Percentiles rank a stretch among this genome's conserved stretches.
Conservation (phyloP, 2,329 filamentous ascomycete genomes). For the Colletotrichum filicis region DNA sequence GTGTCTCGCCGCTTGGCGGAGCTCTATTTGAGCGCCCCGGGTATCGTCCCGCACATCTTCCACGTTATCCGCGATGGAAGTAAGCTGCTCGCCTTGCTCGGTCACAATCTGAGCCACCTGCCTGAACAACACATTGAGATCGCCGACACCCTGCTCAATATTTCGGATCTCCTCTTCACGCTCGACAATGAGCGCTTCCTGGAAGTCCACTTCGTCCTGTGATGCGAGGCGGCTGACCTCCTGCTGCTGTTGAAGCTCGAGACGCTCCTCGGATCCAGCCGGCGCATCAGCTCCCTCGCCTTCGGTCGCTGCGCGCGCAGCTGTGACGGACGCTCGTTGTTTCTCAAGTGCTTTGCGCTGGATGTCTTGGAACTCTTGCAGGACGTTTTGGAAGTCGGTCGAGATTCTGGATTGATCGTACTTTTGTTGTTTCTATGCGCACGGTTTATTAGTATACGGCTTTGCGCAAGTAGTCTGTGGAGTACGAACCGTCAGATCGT, state of each 20-base stretch:
- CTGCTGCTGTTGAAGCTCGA: slow-evolving; percentile 71
- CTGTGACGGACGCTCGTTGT: slow-evolving; percentile 85
- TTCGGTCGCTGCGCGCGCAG: slow-evolving; percentile 84
- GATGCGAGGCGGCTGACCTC: slow-evolving; percentile 84
- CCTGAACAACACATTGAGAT: slow-evolving; percentile 95
- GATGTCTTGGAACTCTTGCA: slow-evolving; percentile 92
- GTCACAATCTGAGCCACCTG: slow-evolving; percentile 98
- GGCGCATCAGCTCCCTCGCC: slow-evolving; percentile 44
- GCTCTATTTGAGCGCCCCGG: slow-evolving; percentile 84
- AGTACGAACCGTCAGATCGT: slow-evolving; percentile 77
- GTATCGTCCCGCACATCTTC: slow-evolving; percentile 85
- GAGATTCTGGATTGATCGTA: slow-evolving; percentile 96
- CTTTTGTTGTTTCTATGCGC: slow-evolving; percentile 84
- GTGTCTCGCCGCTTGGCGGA: slow-evolving; percentile 87
- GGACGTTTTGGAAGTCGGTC: slow-evolving; percentile 88
- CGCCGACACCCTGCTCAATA: slow-evolving; percentile 95
- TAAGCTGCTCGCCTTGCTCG: slow-evolving; percentile 90
- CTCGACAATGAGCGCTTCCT: slow-evolving; percentile 94
- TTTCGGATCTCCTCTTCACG: slow-evolving; percentile 97
- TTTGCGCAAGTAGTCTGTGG: not conserved
- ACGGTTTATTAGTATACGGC: not conserved
- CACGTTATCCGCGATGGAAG: slow-evolving; percentile 90
- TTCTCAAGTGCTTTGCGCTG: slow-evolving; percentile 93
- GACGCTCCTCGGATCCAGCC: slow-evolving; percentile 44
- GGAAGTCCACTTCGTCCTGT: slow-evolving; percentile 97